A percentile compares a stretch with the other conserved stretches of the same genome.
Evolutionary conservation across 2,329 filamentous ascomycete species (phyloP).

Genomic region (Fusarium nematophilum): DNA sequence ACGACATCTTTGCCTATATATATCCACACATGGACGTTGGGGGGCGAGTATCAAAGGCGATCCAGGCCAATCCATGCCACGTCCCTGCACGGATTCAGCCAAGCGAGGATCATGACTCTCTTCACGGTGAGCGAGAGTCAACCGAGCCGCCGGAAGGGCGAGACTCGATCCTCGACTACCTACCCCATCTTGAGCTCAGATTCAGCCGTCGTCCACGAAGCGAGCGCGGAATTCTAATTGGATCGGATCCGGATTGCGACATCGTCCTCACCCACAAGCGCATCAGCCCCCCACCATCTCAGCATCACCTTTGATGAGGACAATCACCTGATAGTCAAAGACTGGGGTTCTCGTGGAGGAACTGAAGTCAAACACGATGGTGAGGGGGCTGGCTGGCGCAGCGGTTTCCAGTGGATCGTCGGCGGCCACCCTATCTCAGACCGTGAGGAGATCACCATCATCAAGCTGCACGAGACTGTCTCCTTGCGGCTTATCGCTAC

Average conservation of each 20-base stretch:
- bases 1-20: constrained; percentile 5
- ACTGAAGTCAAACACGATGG: constrained; percentile 41
- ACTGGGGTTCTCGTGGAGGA: constrained; percentile 33
- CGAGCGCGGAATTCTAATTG: constrained; percentile 26
- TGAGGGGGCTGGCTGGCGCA: constrained; percentile 26
- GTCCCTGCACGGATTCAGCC: neutral
- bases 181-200: constrained; percentile 20
- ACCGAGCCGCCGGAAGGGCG: constrained; percentile 15
- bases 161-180: neutral
- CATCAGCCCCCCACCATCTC: constrained; percentile 26
- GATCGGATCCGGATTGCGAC: constrained; percentile 23
- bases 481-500: constrained; percentile 22
- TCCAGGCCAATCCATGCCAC: neutral
- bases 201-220: constrained; percentile 30
- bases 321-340: constrained; percentile 30
- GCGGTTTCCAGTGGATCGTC: constrained; percentile 40
- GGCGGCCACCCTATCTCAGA: constrained; percentile 20
- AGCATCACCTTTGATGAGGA: constrained; percentile 37
- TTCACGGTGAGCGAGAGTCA: neutral
- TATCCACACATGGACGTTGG: neutral
- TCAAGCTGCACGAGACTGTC: neutral
- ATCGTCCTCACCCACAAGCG: constrained; percentile 11
- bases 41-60: neutral
- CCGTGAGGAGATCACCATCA: constrained; percentile 11
- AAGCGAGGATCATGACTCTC: neutral